Evolutionary conservation across 78 protist species (phyloP), one percentile per base, ranked within the genome.

Genomic region (Emiliania huxleyi): DNA sequence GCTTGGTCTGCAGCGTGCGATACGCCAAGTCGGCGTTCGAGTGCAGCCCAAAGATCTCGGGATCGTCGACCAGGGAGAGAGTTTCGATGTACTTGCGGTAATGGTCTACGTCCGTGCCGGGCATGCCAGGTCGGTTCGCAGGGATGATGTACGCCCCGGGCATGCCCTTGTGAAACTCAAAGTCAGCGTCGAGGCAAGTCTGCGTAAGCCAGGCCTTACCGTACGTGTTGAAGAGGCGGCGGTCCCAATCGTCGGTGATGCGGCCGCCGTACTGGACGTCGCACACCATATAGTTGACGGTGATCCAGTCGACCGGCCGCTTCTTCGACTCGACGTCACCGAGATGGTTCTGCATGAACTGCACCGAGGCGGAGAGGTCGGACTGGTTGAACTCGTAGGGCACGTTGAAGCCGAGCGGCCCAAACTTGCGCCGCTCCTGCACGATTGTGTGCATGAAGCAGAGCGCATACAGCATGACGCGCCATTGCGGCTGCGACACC

Each of bases 181-280:
- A 94, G 40, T 91, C 94, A 38, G 93, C 84, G 49, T 48, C 56
- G 42, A 95, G 69, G 52, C 96, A 71, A 12, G 1, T 15, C 33
- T 29, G 90, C 45, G 62, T 26, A 45, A 94, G 91, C 90, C 92
- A 95, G 75, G 15, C 0, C 49, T 88, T 62, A 5, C 96, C 96
- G 87, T 69, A 94, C 8, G 97, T 92, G 83, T 85, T 94, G 83
- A 96, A 91, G 52, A 96, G 93, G 21, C 90, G 69, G 22, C 96
- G 81, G 88, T 98, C 99, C 55, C 29, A 91, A 83, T 96, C 96
- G 90, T 97, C 98, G 19, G 98, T 96, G 93, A 98, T 96, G n/a
- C 97, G 93, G 18, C 99, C 99, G 3, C 99, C 99, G 94, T 98
- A 98, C 79, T 95, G 96, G 43, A 96, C 96, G 79, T 98, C 98